These are phyloP conservation scores for Psilocybe cyanescens DNA, from an alignment of 768 basidiomycete genomes.

Conservation along the genomic window DNA sequence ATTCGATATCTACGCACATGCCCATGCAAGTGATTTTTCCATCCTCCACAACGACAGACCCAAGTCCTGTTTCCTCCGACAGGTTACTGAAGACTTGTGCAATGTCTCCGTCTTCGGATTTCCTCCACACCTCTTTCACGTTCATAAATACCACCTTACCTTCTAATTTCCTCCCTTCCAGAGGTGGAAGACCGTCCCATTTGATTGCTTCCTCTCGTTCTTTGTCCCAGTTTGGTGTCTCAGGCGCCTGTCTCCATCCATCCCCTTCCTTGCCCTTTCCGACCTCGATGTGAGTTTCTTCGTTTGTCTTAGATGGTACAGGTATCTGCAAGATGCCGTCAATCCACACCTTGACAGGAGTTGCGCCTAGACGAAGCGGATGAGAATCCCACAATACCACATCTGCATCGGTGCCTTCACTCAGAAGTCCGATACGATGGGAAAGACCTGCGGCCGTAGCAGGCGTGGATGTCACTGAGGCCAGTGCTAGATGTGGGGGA, in stretches of 20 bases:
- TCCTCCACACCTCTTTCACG: slow-evolving; percentile 56
- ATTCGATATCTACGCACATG: slow-evolving; percentile 29
- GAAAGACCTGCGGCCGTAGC: slow-evolving; percentile 69
- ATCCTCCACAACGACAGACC: slow-evolving; percentile 45
- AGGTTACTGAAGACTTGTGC: slow-evolving; percentile 32
- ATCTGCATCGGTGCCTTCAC: slow-evolving; percentile 64
- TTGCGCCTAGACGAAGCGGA: slow-evolving; percentile 75
- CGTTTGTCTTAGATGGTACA: slow-evolving; percentile 40
- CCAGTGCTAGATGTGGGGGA: slow-evolving; percentile 57
- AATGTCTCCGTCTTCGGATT: slow-evolving; percentile 31
- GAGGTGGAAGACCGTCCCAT: slow-evolving; percentile 75
- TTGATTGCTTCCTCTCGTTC: slow-evolving; percentile 61
- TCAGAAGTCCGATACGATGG: slow-evolving; percentile 73
- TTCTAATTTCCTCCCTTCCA: slow-evolving; percentile 40
- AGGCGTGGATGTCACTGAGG: slow-evolving; percentile 69
- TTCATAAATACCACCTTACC: slow-evolving; percentile 63
- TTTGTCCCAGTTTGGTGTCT: slow-evolving; percentile 64
- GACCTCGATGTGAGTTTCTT: slow-evolving; percentile 43
- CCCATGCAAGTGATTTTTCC: slow-evolving; percentile 61
- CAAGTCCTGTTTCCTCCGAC: slow-evolving; percentile 24
- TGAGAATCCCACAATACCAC: slow-evolving; percentile 80
- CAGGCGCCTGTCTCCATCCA: slow-evolving; percentile 49
- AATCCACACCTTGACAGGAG: slow-evolving; percentile 78
- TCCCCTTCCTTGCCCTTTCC: slow-evolving; percentile 49
- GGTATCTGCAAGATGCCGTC: slow-evolving; percentile 81